Percentiles rank a stretch among this genome's conserved stretches.
phyloP scores from a whole-genome alignment of 2,329 filamentous ascomycete species.

The Lasiodiplodia gonubiensis region DNA sequence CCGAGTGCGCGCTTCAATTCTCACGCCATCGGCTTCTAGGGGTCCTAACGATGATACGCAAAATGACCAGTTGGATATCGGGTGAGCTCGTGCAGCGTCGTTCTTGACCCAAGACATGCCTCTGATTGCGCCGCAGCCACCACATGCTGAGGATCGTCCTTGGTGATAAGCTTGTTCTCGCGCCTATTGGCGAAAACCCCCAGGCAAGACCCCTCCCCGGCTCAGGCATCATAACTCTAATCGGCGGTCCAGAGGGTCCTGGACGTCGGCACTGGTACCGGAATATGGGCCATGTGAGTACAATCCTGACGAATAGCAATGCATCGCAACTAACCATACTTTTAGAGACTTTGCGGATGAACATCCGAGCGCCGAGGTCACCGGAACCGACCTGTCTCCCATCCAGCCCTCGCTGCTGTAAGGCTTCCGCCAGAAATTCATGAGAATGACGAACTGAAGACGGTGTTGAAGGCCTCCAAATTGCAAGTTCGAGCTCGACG shows the following conservation, averaged over 20 bases:
- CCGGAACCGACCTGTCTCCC: slow-evolving; percentile 57
- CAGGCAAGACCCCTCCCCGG: slow-evolving; percentile 19
- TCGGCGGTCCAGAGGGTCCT: slow-evolving; percentile 40
- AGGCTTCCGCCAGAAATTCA: background rate
- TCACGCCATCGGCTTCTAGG: slow-evolving; percentile 10
- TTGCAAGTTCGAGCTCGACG: slow-evolving; percentile 58
- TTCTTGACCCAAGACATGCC: background rate
- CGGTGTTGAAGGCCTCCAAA: slow-evolving; percentile 55
- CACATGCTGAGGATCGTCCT: slow-evolving; percentile 38
- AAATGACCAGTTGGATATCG: slow-evolving; percentile 28
- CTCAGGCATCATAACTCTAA: background rate
- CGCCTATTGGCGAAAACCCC: slow-evolving; percentile 36
- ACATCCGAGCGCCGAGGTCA: slow-evolving; percentile 42
- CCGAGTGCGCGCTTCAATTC: background rate
- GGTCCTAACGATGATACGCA: slow-evolving; percentile 39
- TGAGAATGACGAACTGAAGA: slow-evolving; percentile 56
- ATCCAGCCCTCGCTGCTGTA: slow-evolving; percentile 42
- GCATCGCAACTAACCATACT: too few species aligned
- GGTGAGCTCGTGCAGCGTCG: background rate
- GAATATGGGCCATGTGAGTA: slow-evolving; percentile 49
- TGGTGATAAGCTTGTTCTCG: slow-evolving; percentile 35
- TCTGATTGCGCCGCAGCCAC: slow-evolving; percentile 31
- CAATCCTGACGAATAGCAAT: slow-evolving; percentile 2
- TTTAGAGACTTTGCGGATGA: slow-evolving; percentile 42
- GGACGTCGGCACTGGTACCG: slow-evolving; percentile 47